Evolutionary conservation across 1,284 basidiomycete genomes (phyloP).

Genomic region (Sanghuangporus baumii): DNA sequence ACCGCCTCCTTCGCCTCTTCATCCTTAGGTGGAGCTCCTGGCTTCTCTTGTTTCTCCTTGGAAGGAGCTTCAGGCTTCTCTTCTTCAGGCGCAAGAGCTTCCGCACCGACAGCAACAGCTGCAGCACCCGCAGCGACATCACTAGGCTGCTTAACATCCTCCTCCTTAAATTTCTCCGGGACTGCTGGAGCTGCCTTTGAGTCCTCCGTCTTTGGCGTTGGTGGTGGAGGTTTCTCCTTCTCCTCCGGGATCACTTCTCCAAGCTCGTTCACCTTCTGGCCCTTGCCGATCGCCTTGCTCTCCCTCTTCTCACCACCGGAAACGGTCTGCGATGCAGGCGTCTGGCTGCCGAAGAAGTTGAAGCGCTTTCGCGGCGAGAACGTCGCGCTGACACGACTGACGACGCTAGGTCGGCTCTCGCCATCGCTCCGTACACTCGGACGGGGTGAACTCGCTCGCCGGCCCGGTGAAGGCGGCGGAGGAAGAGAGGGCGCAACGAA

Average conservation of each 20-base stretch:
- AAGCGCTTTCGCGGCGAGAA: slow-evolving; percentile 13
- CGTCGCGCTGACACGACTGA: slow-evolving; percentile 11
- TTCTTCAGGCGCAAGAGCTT: neutral
- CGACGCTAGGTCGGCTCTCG: slow-evolving; percentile 1
- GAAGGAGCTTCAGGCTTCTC: neutral
- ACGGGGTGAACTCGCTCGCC: slow-evolving; percentile 11
- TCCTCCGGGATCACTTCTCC: slow-evolving; percentile 12
- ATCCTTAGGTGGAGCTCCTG: neutral
- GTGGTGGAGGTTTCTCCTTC: neutral
- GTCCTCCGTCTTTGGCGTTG: neutral
- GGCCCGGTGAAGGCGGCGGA: slow-evolving; percentile 19
- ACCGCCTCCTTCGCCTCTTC: neutral
- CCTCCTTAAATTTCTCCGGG: neutral
- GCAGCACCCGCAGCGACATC: slow-evolving; percentile 1
- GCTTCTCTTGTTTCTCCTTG: neutral
- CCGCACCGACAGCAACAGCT: neutral
- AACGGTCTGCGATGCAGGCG: neutral
- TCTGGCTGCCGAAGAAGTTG: slow-evolving; percentile 10
- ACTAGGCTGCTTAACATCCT: neutral
- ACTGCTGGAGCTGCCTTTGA: neutral
- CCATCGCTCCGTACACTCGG: slow-evolving; percentile 9
- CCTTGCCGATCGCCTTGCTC: neutral
- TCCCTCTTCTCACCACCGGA: neutral
- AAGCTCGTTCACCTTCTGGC: slow-evolving; percentile 8
- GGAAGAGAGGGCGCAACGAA: slow-evolving; percentile 35